phyloP scores from a whole-genome alignment of 805 yeast genomes.

The Ogataea polymorpha region DNA sequence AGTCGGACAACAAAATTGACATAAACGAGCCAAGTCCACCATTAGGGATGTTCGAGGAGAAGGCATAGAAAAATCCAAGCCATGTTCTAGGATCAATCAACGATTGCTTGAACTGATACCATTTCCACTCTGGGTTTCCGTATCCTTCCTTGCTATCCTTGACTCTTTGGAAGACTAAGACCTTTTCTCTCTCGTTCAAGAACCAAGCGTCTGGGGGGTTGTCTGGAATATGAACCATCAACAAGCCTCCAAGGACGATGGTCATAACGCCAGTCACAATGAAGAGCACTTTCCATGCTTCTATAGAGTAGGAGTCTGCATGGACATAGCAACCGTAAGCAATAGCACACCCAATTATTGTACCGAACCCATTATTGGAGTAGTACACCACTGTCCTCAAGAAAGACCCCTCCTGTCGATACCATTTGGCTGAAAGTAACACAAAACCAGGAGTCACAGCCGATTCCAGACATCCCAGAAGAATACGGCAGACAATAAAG shows the following conservation, averaged over 20 bases:
- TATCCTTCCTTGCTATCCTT: constrained; percentile 21
- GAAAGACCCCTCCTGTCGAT: constrained; percentile 30
- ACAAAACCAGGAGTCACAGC: constrained; percentile 34
- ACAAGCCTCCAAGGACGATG: constrained; percentile 44
- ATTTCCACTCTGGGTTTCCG: constrained; percentile 29
- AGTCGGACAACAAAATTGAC: constrained; percentile 13
- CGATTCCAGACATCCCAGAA: constrained; percentile 44
- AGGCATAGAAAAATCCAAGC: constrained; percentile 15
- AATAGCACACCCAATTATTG: constrained; percentile 47
- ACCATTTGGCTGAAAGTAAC: constrained; percentile 38
- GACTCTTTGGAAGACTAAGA: constrained; percentile 33
- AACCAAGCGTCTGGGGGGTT: constrained; percentile 45
- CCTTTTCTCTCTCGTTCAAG: constrained; percentile 34
- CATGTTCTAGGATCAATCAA: constrained; percentile 21
- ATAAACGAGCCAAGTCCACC: constrained; percentile 26
- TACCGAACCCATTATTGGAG: constrained; percentile 45
- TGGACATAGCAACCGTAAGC: constrained; percentile 49
- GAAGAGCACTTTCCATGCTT: constrained; percentile 58
- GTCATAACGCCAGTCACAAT: constrained; percentile 61
- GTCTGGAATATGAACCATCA: constrained; percentile 53
- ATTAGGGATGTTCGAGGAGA: constrained; percentile 28
- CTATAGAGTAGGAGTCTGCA: neutral
- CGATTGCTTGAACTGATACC: constrained; percentile 23
- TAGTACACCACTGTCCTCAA: constrained; percentile 29
- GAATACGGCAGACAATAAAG: constrained; percentile 42